A percentile compares a stretch with the other conserved stretches of the same genome.
phyloP scores from a whole-genome alignment of 805 yeast species.

The Maudiozyma serrabonitensis region DNA sequence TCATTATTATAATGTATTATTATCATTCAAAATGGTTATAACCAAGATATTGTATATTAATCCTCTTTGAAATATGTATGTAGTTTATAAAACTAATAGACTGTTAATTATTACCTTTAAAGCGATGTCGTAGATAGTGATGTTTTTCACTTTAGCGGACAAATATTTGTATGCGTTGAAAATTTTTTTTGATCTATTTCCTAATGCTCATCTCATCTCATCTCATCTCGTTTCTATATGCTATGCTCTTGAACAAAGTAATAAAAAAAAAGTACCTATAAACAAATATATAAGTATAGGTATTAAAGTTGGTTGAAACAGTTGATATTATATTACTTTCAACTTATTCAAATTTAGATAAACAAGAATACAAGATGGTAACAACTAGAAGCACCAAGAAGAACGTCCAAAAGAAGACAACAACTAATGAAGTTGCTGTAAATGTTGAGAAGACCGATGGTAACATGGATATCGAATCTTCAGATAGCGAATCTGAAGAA shows the following conservation, averaged over 20 bases:
- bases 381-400: conserved; percentile 3
- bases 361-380: conserved; percentile 6
- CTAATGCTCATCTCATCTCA: conserved; percentile 7
- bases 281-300: no score
- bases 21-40: not conserved
- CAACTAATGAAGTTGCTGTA: conserved; percentile 18
- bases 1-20: no score
- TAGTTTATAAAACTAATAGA: not conserved
- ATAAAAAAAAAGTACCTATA: no score
- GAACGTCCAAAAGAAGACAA: conserved; percentile 4
- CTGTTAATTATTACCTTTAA: not conserved
- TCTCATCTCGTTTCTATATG: conserved; percentile 1
- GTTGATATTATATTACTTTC: not conserved
- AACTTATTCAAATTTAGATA: not conserved
- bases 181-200: conserved; percentile 1
- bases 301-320: no score
- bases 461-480: conserved; percentile 15
- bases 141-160: not conserved
- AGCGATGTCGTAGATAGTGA: not conserved
- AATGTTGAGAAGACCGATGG: conserved; percentile 14
- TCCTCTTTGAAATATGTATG: not conserved
- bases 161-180: not conserved
- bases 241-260: no score
- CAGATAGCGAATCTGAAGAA: conserved; percentile 22
- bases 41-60: not conserved